Evolutionary conservation across 305 asterid species (phyloP), one percentile per base, ranked within the genome.

Genomic region (Withania somnifera): DNA sequence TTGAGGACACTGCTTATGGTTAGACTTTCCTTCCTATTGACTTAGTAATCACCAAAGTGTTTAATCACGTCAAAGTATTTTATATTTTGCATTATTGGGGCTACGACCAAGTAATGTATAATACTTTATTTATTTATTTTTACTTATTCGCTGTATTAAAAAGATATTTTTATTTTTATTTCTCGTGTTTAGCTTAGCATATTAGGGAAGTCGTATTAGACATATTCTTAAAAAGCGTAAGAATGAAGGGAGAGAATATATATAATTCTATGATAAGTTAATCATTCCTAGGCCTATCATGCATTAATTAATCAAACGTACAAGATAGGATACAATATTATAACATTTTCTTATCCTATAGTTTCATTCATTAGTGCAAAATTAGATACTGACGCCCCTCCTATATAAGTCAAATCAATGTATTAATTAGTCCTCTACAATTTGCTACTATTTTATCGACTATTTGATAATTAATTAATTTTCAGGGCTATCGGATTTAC

Each of bases 401-500:
- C 73, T 15, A 32, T 15, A 32, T 63, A 38, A 68, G 52, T 11
- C 20, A 7, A 68, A 26, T 68, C 20, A 36, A 34, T 34, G 5
- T 10, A 34, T 67, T 38, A 68, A 19, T 68, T 11, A 36, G 1
- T 30, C 11, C 5, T 36, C 42, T 30, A 28, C 22, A 6, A 28
- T 63, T 63, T 14, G 13, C 3, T 61, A 24, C 9, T 61, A 28
- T 63, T 63, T 30, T 30, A 1, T 3, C 11, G 1, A 60, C 10
- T 13, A 60, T 60, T 60, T 24, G 5, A 60, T n/a, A n/a, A n/a
- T n/a, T n/a, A 24, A 58, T 66, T 68, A 38, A 17, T 77, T 66
- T 38, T 5, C 78, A 91, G 95, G 97, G 97, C 0, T 87, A 80
- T 13, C 84, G 87, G 3, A 30, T 89, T 82, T 81, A 87, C 84